A percentile compares a stretch with the other conserved stretches of the same genome.
These are phyloP conservation scores for Alternaria ethzedia DNA, from an alignment of 2,329 filamentous ascomycete genomes.

Conservation along the genomic window DNA sequence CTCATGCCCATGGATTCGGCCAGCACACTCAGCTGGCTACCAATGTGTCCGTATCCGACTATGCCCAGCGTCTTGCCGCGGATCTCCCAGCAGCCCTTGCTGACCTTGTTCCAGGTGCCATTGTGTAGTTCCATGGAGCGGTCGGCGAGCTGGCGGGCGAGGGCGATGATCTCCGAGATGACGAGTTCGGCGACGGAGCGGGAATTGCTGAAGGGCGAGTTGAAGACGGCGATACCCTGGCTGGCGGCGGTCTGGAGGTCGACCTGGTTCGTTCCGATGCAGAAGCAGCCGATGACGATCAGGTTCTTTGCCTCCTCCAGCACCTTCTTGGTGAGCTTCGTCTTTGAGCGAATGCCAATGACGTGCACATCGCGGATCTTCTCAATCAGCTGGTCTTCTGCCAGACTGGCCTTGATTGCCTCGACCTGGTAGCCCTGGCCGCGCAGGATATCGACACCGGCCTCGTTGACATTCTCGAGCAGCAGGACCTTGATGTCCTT, in stretches of 20 bases:
- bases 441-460: conserved; percentile 80
- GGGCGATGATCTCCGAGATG: conserved; percentile 88
- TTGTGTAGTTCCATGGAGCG: conserved; percentile 93
- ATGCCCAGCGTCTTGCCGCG: conserved; percentile 97
- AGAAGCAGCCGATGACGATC: conserved; percentile 97
- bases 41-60: conserved; percentile 96
- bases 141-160: conserved; percentile 91
- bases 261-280: conserved; percentile 97
- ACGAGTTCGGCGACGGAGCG: conserved; percentile 95
- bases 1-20: conserved; percentile 98
- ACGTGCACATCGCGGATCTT: conserved; percentile 99
- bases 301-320: conserved; percentile 90
- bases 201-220: conserved; percentile 98
- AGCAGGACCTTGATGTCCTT: conserved; percentile 96
- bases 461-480: conserved; percentile 93
- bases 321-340: conserved; percentile 85
- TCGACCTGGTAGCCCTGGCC: conserved; percentile 96
- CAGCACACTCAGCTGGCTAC: conserved; percentile 91
- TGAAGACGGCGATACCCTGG: conserved; percentile 95
- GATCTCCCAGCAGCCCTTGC: conserved; percentile 95
- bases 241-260: conserved; percentile 82
- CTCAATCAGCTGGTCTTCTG: conserved; percentile 92
- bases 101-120: conserved; percentile 98
- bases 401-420: conserved; percentile 83
- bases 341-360: conserved; percentile 98